Percentiles rank a stretch among this genome's conserved stretches.
Evolutionary conservation across 1,139 yeast genomes (phyloP).

Genomic region (Geotrichum histeridarum): DNA sequence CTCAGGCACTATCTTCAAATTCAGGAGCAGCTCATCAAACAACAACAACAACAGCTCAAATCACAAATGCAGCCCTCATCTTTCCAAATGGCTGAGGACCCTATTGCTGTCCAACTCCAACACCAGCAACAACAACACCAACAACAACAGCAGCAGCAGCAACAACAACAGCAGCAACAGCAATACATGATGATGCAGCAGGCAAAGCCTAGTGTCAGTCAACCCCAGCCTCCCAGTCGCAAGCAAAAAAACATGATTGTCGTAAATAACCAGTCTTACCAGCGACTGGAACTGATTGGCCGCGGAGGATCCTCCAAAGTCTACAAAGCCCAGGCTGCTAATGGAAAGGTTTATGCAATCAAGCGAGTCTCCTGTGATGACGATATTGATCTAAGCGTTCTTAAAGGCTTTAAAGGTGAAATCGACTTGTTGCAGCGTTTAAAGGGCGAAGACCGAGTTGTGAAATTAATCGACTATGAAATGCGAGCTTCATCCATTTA

Average conservation of each 20-base stretch:
- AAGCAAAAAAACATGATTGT: slow-evolving; percentile 32
- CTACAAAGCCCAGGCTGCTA: slow-evolving; percentile 63
- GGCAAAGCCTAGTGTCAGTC: slow-evolving; percentile 12
- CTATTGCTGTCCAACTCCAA: slow-evolving; percentile 19
- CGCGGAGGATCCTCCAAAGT: slow-evolving; percentile 94
- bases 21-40: slow-evolving; percentile 17
- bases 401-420: slow-evolving; percentile 82
- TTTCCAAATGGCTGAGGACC: slow-evolving; percentile 8
- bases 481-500: slow-evolving; percentile 59
- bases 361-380: slow-evolving; percentile 72
- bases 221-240: slow-evolving; percentile 17
- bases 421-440: slow-evolving; percentile 66
- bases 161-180: slow-evolving; percentile 8
- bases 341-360: slow-evolving; percentile 61
- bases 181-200: slow-evolving; percentile 13
- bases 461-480: slow-evolving; percentile 68
- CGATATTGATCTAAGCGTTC: slow-evolving; percentile 69
- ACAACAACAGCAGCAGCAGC: slow-evolving; percentile 12
- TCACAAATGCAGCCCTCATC: background rate
- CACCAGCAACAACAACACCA: slow-evolving; percentile 15
- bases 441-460: slow-evolving; percentile 65
- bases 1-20: slow-evolving; percentile 17
- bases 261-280: slow-evolving; percentile 63
- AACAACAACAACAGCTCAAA: slow-evolving; percentile 16
- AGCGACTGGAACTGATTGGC: slow-evolving; percentile 73